phyloP scores from a whole-genome alignment of 129 eudicot species.

The Tagetes erecta region DNA sequence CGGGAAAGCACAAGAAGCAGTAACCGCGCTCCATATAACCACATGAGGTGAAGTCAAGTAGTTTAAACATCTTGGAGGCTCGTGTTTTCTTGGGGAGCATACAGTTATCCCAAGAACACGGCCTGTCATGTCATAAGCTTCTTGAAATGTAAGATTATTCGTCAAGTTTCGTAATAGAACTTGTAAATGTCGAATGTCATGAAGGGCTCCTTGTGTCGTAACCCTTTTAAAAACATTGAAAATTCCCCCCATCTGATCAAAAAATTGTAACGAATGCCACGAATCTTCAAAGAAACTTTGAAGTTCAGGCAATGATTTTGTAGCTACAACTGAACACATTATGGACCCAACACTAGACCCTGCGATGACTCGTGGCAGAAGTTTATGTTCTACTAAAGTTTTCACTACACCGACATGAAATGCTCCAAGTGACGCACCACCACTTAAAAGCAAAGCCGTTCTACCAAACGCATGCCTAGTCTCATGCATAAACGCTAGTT shows the following conservation, averaged over 20 bases:
- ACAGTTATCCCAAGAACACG: slow-evolving; percentile 89
- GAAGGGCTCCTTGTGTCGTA: slow-evolving; percentile 82
- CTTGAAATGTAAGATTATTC: slow-evolving; percentile 88
- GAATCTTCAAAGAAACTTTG: slow-evolving; percentile 95
- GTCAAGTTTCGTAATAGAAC: slow-evolving; percentile 75
- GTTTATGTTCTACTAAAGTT: slow-evolving; percentile 88
- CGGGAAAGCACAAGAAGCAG: slow-evolving; percentile 98
- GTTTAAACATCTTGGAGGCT: slow-evolving; percentile 87
- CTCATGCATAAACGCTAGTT: slow-evolving; percentile 96
- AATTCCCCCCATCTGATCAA: slow-evolving; percentile 89
- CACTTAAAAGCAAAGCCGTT: slow-evolving; percentile 90
- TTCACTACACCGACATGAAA: slow-evolving; percentile 95
- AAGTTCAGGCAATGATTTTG: slow-evolving; percentile 94
- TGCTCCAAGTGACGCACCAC: slow-evolving; percentile 95
- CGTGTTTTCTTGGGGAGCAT: slow-evolving; percentile 94
- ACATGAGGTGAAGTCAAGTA: slow-evolving; percentile 95
- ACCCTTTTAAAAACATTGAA: slow-evolving; percentile 74
- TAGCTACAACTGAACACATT: slow-evolving; percentile 80
- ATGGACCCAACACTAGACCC: slow-evolving; percentile 97
- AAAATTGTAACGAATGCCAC: slow-evolving; percentile 80
- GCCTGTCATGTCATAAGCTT: slow-evolving; percentile 98
- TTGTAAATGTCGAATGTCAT: slow-evolving; percentile 86
- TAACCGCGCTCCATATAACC: slow-evolving; percentile 97
- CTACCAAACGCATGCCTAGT: slow-evolving; percentile 97
- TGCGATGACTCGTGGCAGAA: slow-evolving; percentile 84